Conservation (phyloP, 2,329 filamentous ascomycete species). For the Epichloe sp. region DNA sequence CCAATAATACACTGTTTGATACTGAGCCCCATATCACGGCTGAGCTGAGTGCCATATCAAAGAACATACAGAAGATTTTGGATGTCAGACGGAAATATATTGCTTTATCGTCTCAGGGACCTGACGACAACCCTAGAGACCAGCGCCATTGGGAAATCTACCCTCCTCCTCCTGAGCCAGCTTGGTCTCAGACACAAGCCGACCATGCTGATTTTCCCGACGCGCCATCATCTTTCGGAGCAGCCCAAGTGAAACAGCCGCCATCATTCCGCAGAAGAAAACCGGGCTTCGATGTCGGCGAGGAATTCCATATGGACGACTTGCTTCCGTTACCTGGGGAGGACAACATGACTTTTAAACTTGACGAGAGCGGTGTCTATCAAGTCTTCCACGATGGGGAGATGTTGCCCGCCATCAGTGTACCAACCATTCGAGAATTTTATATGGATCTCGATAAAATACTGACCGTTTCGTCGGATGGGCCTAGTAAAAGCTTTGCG, state of each 20-base stretch:
- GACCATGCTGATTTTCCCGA: constrained; percentile 9
- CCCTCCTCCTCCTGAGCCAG: constrained; percentile 79
- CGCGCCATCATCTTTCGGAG: not conserved
- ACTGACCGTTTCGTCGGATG: constrained; percentile 81
- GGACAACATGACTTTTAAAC: constrained; percentile 59
- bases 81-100: constrained; percentile 86
- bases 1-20: constrained; percentile 54
- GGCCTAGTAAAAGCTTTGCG: constrained; percentile 92
- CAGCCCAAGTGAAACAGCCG: constrained; percentile 5
- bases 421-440: constrained; percentile 90
- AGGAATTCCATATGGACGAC: constrained; percentile 79
- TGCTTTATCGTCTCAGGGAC: constrained; percentile 65
- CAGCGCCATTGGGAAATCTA: constrained; percentile 76
- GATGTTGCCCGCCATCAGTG: constrained; percentile 57
- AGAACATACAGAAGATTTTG: constrained; percentile 79
- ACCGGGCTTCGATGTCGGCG: constrained; percentile 78
- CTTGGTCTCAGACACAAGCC: constrained; percentile 44
- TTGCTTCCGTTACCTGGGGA: constrained; percentile 58
- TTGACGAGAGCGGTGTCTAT: constrained; percentile 79
- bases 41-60: constrained; percentile 76
- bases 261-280: constrained; percentile 53
- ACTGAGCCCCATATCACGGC: constrained; percentile 69
- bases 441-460: constrained; percentile 90
- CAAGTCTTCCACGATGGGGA: constrained; percentile 67
- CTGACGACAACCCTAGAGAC: constrained; percentile 79